Conservation (phyloP, 257 asterid genomes). For the Jacaranda copaia region DNA sequence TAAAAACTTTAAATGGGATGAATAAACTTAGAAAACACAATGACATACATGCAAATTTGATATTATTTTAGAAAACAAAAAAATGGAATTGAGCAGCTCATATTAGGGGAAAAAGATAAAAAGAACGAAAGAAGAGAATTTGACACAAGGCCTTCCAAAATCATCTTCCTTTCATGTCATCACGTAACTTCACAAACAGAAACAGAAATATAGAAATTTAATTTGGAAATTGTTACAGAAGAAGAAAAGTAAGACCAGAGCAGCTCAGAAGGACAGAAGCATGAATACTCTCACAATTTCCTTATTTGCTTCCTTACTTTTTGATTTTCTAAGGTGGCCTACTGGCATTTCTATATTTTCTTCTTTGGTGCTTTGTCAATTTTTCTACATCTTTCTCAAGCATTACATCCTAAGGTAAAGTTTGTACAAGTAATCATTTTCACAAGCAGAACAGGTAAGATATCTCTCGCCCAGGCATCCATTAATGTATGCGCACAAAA, state of each 20-base stretch:
- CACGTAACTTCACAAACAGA: no score
- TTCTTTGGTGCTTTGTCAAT: neutral
- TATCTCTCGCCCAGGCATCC: neutral
- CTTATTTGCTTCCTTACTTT: no score
- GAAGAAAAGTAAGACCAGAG: no score
- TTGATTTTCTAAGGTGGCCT: no score
- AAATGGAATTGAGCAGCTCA: neutral
- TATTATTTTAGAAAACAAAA: neutral
- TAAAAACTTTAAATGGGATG: no score
- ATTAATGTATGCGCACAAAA: neutral
- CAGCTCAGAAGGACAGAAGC: no score
- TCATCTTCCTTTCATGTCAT: neutral
- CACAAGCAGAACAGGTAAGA: constrained; percentile 8
- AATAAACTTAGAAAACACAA: no score
- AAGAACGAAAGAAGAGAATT: neutral
- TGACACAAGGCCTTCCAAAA: neutral
- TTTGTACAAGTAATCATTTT: constrained; percentile 4
- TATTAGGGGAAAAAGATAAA: no score
- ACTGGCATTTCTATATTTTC: neutral
- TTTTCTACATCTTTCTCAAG: neutral
- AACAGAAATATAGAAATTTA: no score
- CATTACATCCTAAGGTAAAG: neutral
- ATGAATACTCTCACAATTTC: no score
- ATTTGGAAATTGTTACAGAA: no score
- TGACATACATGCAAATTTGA: no score